Percentiles rank a stretch among this genome's conserved stretches.
Evolutionary conservation across 164 flowering plant species (phyloP).

Genomic region (Tetrastigma voinierianum): DNA sequence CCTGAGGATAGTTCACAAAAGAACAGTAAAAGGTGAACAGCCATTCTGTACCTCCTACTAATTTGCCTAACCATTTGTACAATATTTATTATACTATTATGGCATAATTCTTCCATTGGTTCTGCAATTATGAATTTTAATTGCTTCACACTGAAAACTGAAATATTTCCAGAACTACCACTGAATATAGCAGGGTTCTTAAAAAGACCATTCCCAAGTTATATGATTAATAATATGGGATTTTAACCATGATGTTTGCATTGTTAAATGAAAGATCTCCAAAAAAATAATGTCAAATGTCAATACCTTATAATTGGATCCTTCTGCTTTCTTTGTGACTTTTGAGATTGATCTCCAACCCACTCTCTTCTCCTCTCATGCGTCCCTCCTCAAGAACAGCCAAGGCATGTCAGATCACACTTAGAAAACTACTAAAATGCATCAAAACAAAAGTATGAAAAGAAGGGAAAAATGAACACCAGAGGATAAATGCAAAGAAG

Average conservation of each 20-base stretch:
- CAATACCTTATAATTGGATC: slow-evolving; percentile 55
- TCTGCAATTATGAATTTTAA: too few species aligned
- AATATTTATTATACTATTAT: too few species aligned
- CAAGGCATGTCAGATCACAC: slow-evolving; percentile 9
- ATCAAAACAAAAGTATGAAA: background rate
- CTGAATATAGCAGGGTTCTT: background rate
- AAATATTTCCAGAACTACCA: background rate
- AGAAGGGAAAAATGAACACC: background rate
- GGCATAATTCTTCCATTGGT: too few species aligned
- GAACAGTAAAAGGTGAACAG: background rate
- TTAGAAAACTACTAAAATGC: background rate
- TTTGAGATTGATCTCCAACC: slow-evolving; percentile 39
- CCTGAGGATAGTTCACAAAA: background rate
- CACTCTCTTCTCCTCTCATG: slow-evolving; percentile 47
- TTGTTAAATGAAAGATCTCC: background rate
- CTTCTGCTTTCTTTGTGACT: slow-evolving; percentile 19
- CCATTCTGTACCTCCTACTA: background rate
- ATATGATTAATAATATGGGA: too few species aligned
- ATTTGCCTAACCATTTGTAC: background rate
- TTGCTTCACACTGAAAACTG: background rate
- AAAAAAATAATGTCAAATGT: background rate
- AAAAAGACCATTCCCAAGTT: too few species aligned
- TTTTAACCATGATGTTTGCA: too few species aligned
- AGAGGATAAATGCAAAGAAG: too few species aligned
- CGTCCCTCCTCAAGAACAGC: slow-evolving; percentile 59